Evolutionary conservation across 192 early-diverging fungal species (phyloP), one percentile per base, ranked within the genome.

Genomic region (Coemansia sp.): DNA sequence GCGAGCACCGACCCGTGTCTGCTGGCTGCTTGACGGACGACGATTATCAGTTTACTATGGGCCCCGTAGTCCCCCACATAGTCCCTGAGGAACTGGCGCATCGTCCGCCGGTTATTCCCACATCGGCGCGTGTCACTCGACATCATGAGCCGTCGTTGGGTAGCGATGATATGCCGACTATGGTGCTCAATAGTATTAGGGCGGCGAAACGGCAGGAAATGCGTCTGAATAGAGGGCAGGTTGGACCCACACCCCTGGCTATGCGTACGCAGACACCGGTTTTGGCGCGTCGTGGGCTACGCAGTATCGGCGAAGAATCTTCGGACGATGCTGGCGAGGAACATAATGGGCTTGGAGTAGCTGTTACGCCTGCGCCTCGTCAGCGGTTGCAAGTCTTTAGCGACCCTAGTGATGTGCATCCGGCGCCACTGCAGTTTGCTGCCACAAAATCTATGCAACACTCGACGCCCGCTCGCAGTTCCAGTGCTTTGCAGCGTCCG

Each of bases 21-120:
- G 23, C 31, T 0, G 45, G 38, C 17, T 19, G 57, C 27, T 41
- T 25, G 32, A 10, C 57, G 0, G 75, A 74, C 62, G 80, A 82
- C 66, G 80, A 82, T 31, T 82, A 82, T 51, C 80, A 82, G 80
- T 82, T 82, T 21, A 82, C 80, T 5, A 82, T 82, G 80, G 80
- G 80, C 17, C 80, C 80, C 0, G 80, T 82, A 6, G 70, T 72
- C 4, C 80, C 80, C 17, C 67, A 77, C 25, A 69, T 82, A 1
- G 64, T 77, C n/a, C 80, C 80, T 3, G 60, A 57, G 25, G 69
- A 38, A 1, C 32, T 63, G 39, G 27, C 51, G 7, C 19, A 34
- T 0, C 34, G 44, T 32, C 61, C 58, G 45, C 63, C 69, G 5
- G 63, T 66, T 21, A 77, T 77, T 21, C 79, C 79, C 0, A 67